Conservation (phyloP, 768 basidiomycete genomes). For the Rhodotorula babjevae region DNA sequence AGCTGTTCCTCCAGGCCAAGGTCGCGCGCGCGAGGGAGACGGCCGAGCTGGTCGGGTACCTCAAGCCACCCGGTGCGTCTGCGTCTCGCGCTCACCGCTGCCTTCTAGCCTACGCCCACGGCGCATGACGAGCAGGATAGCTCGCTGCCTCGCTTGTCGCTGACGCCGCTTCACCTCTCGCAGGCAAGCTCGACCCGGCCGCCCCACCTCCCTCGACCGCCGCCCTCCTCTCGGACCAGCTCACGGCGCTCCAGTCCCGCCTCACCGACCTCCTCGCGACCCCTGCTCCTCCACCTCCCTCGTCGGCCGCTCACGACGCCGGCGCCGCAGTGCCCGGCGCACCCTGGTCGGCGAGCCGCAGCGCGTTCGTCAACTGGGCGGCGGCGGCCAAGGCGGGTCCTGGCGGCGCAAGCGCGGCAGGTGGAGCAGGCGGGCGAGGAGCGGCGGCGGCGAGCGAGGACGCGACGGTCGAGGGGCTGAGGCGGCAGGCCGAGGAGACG, state of each 20-base stretch:
- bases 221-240: slow-evolving; percentile 12
- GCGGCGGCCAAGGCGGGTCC: slow-evolving; percentile 18
- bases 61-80: slow-evolving; percentile 21
- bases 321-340: not conserved
- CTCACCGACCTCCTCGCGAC: slow-evolving; percentile 24
- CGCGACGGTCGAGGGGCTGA: not conserved
- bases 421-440: not conserved
- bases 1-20: slow-evolving; percentile 33
- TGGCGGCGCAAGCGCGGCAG: not conserved
- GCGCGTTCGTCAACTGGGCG: slow-evolving; percentile 35
- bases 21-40: slow-evolving; percentile 2
- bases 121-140: too few species aligned
- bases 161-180: too few species aligned
- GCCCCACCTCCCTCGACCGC: not conserved
- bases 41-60: slow-evolving; percentile 29
- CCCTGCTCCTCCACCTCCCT: not conserved
- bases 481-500: slow-evolving; percentile 4
- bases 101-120: not conserved
- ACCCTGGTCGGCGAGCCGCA: slow-evolving; percentile 12
- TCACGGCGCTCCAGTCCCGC: slow-evolving; percentile 13
- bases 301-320: not conserved
- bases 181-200: slow-evolving; percentile 2
- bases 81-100: too few species aligned
- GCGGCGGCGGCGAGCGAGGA: not conserved
- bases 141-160: too few species aligned